A percentile compares a stretch with the other conserved stretches of the same genome.
These are phyloP conservation scores for Adansonia madagascariensis DNA, from an alignment of 441 rosid genomes.

Conservation along the genomic window DNA sequence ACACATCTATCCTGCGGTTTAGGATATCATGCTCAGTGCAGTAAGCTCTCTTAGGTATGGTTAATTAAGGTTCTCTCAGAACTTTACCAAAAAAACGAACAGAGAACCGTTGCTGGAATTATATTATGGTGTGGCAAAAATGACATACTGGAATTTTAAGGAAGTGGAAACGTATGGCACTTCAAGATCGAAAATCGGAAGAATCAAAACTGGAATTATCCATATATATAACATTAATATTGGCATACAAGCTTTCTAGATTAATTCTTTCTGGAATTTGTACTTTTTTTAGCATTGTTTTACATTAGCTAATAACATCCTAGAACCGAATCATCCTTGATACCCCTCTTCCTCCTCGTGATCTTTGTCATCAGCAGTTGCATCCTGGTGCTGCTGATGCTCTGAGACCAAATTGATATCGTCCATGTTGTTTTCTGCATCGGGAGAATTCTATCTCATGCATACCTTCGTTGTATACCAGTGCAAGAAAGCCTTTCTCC, in stretches of 20 bases:
- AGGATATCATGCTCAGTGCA: too few species aligned
- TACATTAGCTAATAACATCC: neutral
- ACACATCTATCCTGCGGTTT: neutral
- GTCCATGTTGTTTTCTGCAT: slow-evolving; percentile 52
- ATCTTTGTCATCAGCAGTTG: too few species aligned
- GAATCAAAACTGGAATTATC: slow-evolving; percentile 15
- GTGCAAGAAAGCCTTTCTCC: slow-evolving; percentile 67
- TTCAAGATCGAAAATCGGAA: neutral
- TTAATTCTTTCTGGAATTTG: slow-evolving; percentile 23
- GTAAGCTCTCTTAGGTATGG: neutral
- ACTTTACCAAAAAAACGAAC: neutral
- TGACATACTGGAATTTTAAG: slow-evolving; percentile 1
- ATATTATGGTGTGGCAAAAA: slow-evolving; percentile 1
- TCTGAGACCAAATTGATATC: slow-evolving; percentile 25
- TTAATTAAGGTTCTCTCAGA: neutral
- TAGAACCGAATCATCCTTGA: neutral
- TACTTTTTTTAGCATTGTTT: slow-evolving; percentile 8
- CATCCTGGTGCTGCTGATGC: too few species aligned
- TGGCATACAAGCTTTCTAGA: slow-evolving; percentile 21
- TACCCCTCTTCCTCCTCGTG: too few species aligned
- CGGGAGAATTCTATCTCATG: slow-evolving; percentile 61
- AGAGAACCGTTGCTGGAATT: neutral
- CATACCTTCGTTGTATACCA: slow-evolving; percentile 66
- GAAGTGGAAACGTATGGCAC: neutral
- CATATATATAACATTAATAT: neutral